Percentiles rank a stretch among this genome's conserved stretches.
Conservation (phyloP, 768 basidiomycete species). For the Zangia roseola region DNA sequence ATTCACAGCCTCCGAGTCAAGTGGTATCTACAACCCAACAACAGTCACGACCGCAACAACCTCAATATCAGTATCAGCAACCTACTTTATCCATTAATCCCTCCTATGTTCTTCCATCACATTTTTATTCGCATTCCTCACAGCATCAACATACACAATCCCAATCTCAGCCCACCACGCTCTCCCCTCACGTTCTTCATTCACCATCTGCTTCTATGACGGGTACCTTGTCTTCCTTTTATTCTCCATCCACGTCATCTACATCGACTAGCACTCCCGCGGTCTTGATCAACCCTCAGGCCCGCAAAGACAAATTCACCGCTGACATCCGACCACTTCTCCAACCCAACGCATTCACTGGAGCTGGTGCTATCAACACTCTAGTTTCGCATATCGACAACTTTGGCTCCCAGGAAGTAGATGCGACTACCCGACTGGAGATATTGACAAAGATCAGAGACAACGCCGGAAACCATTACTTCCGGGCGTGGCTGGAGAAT, state of each 20-base stretch:
- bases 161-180: constrained; percentile 52
- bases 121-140: constrained; percentile 37
- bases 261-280: constrained; percentile 24
- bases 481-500: constrained; percentile 83
- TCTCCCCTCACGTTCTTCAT: constrained; percentile 70
- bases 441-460: constrained; percentile 81
- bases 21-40: constrained; percentile 34
- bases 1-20: constrained; percentile 43
- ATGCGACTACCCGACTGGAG: constrained; percentile 63
- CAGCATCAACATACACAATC: constrained; percentile 30
- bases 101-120: constrained; percentile 37
- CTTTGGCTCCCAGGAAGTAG: constrained; percentile 63
- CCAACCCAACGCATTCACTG: constrained; percentile 57
- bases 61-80: constrained; percentile 40
- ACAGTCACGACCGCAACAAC: constrained; percentile 37
- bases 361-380: constrained; percentile 64
- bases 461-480: constrained; percentile 83
- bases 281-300: constrained; percentile 44
- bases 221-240: constrained; percentile 39
- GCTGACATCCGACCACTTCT: constrained; percentile 55
- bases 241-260: constrained; percentile 32
- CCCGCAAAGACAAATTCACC: constrained; percentile 55
- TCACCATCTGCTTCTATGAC: constrained; percentile 44
- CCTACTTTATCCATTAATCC: constrained; percentile 43
- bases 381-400: constrained; percentile 58